These are phyloP conservation scores for Colletotrichum scovillei DNA, from an alignment of 2,329 filamentous ascomycete genomes.

Conservation along the genomic window DNA sequence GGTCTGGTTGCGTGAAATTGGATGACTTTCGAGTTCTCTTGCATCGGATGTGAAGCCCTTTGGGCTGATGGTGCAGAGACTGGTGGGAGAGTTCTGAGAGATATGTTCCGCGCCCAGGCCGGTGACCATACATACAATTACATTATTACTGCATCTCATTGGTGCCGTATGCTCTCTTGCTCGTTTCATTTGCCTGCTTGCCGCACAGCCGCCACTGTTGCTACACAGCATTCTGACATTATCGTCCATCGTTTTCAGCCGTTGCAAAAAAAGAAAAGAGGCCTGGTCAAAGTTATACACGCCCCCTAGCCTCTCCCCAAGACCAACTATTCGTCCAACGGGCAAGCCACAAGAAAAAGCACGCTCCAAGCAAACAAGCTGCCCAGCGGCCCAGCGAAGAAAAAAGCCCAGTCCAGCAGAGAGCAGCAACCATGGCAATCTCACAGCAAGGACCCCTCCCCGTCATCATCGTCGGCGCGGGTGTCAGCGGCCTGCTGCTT, in stretches of 20 bases:
- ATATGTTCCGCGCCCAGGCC: not conserved
- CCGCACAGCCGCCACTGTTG: not conserved
- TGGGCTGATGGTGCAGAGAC: no score
- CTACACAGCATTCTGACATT: not conserved
- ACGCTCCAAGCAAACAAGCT: not conserved
- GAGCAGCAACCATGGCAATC: constrained; percentile 2
- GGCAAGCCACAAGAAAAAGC: not conserved
- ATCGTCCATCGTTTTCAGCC: not conserved
- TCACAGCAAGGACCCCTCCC: constrained; percentile 33
- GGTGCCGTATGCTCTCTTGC: not conserved
- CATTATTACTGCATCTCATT: constrained; percentile 3
- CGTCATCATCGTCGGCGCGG: constrained; percentile 51
- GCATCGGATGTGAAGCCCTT: not conserved
- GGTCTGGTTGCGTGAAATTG: constrained; percentile 11
- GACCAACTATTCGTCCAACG: not conserved
- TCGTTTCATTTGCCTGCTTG: not conserved
- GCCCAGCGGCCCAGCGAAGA: not conserved
- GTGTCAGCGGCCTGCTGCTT: constrained; percentile 50
- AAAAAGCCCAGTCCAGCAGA: not conserved
- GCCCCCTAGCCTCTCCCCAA: not conserved
- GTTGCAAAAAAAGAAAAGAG: not conserved
- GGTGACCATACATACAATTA: not conserved
- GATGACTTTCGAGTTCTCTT: not conserved
- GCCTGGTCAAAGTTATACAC: not conserved
- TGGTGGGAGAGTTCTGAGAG: not conserved